Evolutionary conservation across 202 grass and related monocot species (phyloP), one percentile per base, ranked within the genome.

Genomic region (Setaria viridis): DNA sequence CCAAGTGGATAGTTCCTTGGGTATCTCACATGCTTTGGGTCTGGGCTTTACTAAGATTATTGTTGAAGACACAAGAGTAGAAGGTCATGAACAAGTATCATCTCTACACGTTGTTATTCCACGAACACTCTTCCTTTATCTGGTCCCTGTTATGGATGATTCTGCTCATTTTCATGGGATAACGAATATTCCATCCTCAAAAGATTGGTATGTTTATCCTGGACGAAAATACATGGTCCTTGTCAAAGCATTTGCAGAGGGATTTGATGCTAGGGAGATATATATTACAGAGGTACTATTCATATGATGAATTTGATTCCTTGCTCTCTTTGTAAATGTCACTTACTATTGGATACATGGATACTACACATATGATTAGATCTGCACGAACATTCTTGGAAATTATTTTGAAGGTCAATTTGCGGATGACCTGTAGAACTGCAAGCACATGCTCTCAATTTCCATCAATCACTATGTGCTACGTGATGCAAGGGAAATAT

Each of bases 91-190:
- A 73, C 96, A 95, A 89, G 84, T 91, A 80, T 95, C 93, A 47
- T 85, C 93, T 89, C 62, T 98, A 66, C 93, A 95, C 80, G 91
- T 98, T 86, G 93, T 98, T 87, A 84, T 92, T 80, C 96, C 93
- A 76, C 56, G 66, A n/a, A 85, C 89, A 80, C 90, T 98, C 35
- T 89, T 88, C 74, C 83, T 98, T 53, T 91, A 92, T 84, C 70
- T 98, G 82, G 77, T 90, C 62, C 96, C 96, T 17, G 20, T 95
- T 51, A 72, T 78, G 77, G 91, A 95, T 77, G 86, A 81, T 87
- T 95, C 93, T 73, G 29, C 46, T 80, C 79, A 87, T 83, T 49
- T 92, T 89, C 70, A 92, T 84, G 84, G 84, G 30, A 72, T 82
- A 82, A 81, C 84, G 73, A 67, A 76, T 79, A 94, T 91, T 84